Conservation (phyloP, 371 early-diverging fungal species). For the Rhizopus stolonifer region DNA sequence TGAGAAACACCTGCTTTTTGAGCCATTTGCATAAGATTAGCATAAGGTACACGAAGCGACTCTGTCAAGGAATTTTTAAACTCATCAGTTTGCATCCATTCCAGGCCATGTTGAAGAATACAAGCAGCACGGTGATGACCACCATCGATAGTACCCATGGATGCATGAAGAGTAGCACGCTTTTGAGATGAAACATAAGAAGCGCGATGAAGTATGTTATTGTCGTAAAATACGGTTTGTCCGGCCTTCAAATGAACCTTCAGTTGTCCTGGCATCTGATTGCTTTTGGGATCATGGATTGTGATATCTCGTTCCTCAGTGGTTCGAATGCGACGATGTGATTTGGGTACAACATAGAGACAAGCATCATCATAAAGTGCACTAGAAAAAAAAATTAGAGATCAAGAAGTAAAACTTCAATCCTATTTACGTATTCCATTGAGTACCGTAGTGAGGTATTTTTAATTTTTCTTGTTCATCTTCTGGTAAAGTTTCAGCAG, state of each 20-base stretch:
- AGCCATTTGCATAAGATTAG: conserved; percentile 45
- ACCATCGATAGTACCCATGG: conserved; percentile 56
- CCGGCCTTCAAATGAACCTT: conserved; percentile 48
- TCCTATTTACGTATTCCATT: conserved; percentile 51
- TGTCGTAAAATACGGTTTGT: conserved; percentile 61
- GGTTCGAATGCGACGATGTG: conserved; percentile 51
- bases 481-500: conserved; percentile 42
- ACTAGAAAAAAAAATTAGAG: conserved; percentile 5
- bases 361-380: conserved; percentile 56
- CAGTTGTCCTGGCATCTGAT: conserved; percentile 50
- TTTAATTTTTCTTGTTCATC: conserved; percentile 43
- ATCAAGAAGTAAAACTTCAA: background rate
- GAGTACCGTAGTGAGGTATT: conserved; percentile 57
- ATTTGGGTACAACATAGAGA: conserved; percentile 50
- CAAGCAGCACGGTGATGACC: conserved; percentile 53
- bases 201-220: conserved; percentile 58
- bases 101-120: conserved; percentile 57
- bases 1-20: conserved; percentile 29
- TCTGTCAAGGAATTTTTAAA: conserved; percentile 41
- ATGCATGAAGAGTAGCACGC: conserved; percentile 57
- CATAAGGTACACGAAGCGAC: conserved; percentile 38
- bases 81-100: conserved; percentile 46
- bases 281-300: conserved; percentile 49
- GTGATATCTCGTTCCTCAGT: conserved; percentile 47
- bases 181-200: conserved; percentile 43